Base-by-base conservation (phyloP, 306 rosid species). In the Vicia villosa region DNA sequence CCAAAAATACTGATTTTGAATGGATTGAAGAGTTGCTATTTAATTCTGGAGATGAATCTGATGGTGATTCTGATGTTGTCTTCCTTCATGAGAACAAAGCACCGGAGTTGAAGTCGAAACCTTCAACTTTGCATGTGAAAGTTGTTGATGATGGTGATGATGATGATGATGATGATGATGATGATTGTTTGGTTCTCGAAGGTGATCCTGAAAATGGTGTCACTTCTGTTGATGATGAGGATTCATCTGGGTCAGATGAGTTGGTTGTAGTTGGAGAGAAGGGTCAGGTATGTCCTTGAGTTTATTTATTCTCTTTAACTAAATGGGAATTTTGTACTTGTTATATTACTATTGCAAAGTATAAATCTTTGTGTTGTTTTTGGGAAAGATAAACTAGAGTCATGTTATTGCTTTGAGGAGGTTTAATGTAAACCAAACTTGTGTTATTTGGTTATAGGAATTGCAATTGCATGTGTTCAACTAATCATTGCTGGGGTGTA, bases 171-270 rank as follows among this genome's bases (percentile, higher is more conserved):
- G 75, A 8, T 16, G 77, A 40, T 3, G 89, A 86, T 55, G 92
- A 86, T 57, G 97, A 91, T 52, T 91, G 97, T 17, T 81, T 91
- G 54, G 46, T 91, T 52, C 72, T 91, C 80, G 97, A 88, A 26
- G 80, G 86, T 65, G 88, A 91, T 75, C 97, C 96, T 5, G 88
- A 84, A 58, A 78, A 83, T 15, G 49, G 69, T 22, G 77, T 79
- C 6, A 57, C 77, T 20, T 70, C 80, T 14, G 79, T 54, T 57
- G 81, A 58, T 5, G 86, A 82, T 36, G 68, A 69, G 14, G 67
- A 37, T 5, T 30, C 47, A 16, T 60, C 41, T 26, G 87, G 63
- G 63, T 87, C 91, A 4, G 96, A 88, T 10, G 96, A 91, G 68
- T 74, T 88, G 82, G 67, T 80, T 65, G 77, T 91, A 8, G 85